Evolutionary conservation across 164 flowering plant genomes (phyloP).

Genomic region (Chloranthus sessilifolius): DNA sequence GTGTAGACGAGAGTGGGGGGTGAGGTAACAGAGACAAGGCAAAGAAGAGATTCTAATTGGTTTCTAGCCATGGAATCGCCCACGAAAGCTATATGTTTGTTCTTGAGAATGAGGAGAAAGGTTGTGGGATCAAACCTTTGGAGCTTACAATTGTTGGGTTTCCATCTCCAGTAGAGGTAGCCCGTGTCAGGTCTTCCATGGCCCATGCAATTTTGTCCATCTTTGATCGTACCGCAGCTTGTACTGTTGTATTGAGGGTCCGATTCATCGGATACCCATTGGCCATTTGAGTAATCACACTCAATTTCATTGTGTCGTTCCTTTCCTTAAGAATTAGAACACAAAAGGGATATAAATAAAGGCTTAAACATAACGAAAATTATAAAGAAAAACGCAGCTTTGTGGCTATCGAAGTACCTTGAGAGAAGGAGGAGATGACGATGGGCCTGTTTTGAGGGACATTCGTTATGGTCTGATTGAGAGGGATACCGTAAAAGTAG

Average conservation of each 20-base stretch:
- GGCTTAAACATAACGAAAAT: not conserved
- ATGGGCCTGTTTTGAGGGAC: slow-evolving; percentile 7
- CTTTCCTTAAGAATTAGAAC: slow-evolving; percentile 19
- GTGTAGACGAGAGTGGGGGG: slow-evolving; percentile 49
- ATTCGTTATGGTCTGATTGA: slow-evolving; percentile 13
- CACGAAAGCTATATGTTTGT: slow-evolving; percentile 75
- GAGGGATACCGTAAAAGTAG: slow-evolving; percentile 35
- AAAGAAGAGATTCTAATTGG: slow-evolving; percentile 88
- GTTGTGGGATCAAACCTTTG: slow-evolving; percentile 59
- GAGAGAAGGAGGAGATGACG: slow-evolving; percentile 13
- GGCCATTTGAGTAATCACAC: slow-evolving; percentile 68
- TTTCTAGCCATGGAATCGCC: slow-evolving; percentile 98
- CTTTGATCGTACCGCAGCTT: slow-evolving; percentile 71
- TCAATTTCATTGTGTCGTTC: slow-evolving; percentile 3
- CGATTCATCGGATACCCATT: slow-evolving; percentile 54
- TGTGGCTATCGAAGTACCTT: slow-evolving; percentile 8
- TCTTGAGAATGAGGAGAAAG: slow-evolving; percentile 48
- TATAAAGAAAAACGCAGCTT: not conserved
- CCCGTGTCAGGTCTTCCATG: slow-evolving; percentile 78
- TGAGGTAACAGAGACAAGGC: slow-evolving; percentile 55
- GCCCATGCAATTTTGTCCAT: slow-evolving; percentile 75
- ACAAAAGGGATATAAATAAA: not conserved
- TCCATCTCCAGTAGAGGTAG: slow-evolving; percentile 83
- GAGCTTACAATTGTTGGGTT: slow-evolving; percentile 56
- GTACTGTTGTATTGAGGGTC: slow-evolving; percentile 78